Conservation (phyloP, 805 yeast species). For the Candida krabiensis region DNA sequence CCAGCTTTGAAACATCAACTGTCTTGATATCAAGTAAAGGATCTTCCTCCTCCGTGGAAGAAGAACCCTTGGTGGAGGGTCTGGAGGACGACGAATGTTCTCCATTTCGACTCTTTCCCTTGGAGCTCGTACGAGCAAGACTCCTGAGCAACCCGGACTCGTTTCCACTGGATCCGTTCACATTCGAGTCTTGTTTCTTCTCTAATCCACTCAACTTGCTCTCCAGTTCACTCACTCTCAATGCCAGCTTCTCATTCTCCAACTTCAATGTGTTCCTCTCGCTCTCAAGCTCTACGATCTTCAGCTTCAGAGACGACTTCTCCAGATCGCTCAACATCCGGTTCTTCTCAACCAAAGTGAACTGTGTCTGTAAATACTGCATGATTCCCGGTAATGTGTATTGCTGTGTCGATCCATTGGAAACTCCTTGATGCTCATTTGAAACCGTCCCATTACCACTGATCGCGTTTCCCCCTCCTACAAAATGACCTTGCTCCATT, state of each 20-base stretch:
- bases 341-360: slow-evolving; percentile 44
- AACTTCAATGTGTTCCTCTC: slow-evolving; percentile 47
- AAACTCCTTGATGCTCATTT: slow-evolving; percentile 4
- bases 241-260: slow-evolving; percentile 41
- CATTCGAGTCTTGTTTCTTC: slow-evolving; percentile 2
- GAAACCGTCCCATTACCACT: slow-evolving; percentile 6
- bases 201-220: slow-evolving; percentile 19
- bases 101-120: slow-evolving; percentile 14
- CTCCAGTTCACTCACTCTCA: slow-evolving; percentile 41
- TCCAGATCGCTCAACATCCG: slow-evolving; percentile 55
- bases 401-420: slow-evolving; percentile 18
- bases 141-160: slow-evolving; percentile 10
- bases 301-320: slow-evolving; percentile 48
- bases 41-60: slow-evolving; percentile 10
- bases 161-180: slow-evolving; percentile 3
- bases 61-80: background rate
- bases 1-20: slow-evolving; percentile 27
- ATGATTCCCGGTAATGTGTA: slow-evolving; percentile 59
- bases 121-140: slow-evolving; percentile 9
- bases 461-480: slow-evolving; percentile 12
- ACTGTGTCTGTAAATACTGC: slow-evolving; percentile 58
- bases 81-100: slow-evolving; percentile 1
- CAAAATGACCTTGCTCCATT: slow-evolving; percentile 23
- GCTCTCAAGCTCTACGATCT: slow-evolving; percentile 51
- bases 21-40: slow-evolving; percentile 20